Evolutionary conservation across 73 alveolate species (phyloP).

Genomic region (Vitrella brassicaformis): DNA sequence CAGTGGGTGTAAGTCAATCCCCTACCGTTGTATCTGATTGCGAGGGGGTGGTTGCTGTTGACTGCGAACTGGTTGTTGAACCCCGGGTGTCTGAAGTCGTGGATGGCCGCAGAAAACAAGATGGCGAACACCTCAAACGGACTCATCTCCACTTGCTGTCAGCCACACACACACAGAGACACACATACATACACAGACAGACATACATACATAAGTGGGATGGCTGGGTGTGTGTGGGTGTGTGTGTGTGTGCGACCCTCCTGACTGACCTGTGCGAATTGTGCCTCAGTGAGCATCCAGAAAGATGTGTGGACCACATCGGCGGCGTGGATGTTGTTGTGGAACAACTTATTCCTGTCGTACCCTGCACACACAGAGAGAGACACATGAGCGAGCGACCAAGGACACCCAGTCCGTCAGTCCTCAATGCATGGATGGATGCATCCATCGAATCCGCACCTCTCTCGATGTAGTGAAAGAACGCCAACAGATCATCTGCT

Average conservation of each 20-base stretch:
- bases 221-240: too few relatives aligned
- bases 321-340: not conserved
- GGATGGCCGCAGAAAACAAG: constrained; percentile 15
- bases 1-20: too few relatives aligned
- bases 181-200: not conserved
- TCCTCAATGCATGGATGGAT: too few relatives aligned
- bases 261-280: not conserved
- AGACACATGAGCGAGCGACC: too few relatives aligned
- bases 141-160: not conserved
- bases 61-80: constrained; percentile 44
- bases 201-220: too few relatives aligned
- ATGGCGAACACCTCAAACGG: not conserved
- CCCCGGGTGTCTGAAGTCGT: constrained; percentile 61
- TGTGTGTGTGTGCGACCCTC: too few relatives aligned
- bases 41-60: constrained; percentile 36
- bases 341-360: not conserved
- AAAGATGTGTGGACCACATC: not conserved
- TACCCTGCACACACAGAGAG: too few relatives aligned
- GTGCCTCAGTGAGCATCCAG: not conserved
- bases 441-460: too few relatives aligned
- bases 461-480: too few relatives aligned
- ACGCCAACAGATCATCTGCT: too few relatives aligned
- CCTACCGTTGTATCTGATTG: constrained; percentile 53
- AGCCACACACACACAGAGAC: not conserved
- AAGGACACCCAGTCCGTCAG: too few relatives aligned